Conservation (phyloP, 78 protist genomes). For the Emiliania huxleyi region DNA sequence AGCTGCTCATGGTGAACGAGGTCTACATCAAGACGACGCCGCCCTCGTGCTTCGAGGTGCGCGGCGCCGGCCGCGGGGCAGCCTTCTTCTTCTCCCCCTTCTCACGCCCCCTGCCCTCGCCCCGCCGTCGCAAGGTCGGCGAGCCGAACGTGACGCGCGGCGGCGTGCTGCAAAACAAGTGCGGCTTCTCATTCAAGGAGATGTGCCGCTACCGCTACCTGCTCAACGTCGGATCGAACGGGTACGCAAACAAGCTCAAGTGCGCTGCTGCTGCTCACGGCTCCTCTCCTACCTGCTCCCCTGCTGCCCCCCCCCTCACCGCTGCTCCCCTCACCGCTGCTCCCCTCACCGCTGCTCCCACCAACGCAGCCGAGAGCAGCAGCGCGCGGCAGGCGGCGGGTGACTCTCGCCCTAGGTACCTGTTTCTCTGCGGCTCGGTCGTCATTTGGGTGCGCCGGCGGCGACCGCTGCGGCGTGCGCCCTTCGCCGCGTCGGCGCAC, state of each 20-base stretch:
- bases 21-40: constrained; percentile 16
- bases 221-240: constrained; percentile 14
- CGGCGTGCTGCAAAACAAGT: neutral
- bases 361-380: no score
- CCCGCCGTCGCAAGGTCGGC: no score
- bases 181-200: neutral
- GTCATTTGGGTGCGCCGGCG: neutral
- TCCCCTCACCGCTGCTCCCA: no score
- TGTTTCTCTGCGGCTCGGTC: neutral
- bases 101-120: no score
- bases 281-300: no score
- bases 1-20: neutral
- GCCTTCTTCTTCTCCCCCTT: no score
- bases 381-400: no score
- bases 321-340: no score
- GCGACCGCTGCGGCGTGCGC: neutral
- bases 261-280: no score
- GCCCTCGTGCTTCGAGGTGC: neutral
- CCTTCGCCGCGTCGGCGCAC: neutral
- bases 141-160: neutral
- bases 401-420: no score
- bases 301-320: no score
- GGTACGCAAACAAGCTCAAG: constrained; percentile 13
- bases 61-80: no score
- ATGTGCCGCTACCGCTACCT: neutral